phyloP scores from a whole-genome alignment of 192 early-diverging fungal species.

The Coemansia sp. region DNA sequence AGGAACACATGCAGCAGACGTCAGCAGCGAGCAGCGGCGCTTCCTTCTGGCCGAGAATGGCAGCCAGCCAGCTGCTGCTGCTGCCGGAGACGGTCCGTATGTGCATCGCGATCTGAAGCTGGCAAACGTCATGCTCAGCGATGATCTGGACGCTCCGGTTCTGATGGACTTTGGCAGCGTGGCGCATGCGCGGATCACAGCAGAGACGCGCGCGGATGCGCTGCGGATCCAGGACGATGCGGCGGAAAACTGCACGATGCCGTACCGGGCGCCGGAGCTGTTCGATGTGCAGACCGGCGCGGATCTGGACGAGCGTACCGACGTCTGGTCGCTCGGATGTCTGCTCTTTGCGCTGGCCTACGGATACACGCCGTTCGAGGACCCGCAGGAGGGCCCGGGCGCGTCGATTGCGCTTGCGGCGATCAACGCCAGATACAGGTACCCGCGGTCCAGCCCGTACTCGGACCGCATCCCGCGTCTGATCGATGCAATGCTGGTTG shows the following conservation, averaged over 20 bases:
- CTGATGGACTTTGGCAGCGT: constrained; percentile 82
- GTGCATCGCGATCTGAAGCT: constrained; percentile 79
- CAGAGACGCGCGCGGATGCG: constrained; percentile 59
- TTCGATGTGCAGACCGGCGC: constrained; percentile 72
- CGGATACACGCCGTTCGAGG: constrained; percentile 70
- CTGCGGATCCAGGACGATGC: constrained; percentile 71
- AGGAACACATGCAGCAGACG: neutral
- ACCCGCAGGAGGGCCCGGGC: constrained; percentile 59
- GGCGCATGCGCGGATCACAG: constrained; percentile 57
- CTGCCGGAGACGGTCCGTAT: constrained; percentile 44
- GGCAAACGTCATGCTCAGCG: constrained; percentile 67
- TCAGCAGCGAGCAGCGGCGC: neutral
- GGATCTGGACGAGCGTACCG: constrained; percentile 66
- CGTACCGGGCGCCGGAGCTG: constrained; percentile 76
- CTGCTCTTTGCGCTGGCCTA: constrained; percentile 72
- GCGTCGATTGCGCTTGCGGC: constrained; percentile 73
- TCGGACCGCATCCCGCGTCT: constrained; percentile 56
- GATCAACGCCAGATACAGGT: constrained; percentile 60
- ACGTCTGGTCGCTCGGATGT: constrained; percentile 79
- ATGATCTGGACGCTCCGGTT: constrained; percentile 65
- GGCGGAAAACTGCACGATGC: constrained; percentile 68
- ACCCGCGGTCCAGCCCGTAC: constrained; percentile 57
- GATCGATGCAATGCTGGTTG: constrained; percentile 62
- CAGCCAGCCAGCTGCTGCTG: neutral
- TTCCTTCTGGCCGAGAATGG: neutral